Base-by-base conservation (phyloP, 768 basidiomycete genomes). In the Boletus fagicola region DNA sequence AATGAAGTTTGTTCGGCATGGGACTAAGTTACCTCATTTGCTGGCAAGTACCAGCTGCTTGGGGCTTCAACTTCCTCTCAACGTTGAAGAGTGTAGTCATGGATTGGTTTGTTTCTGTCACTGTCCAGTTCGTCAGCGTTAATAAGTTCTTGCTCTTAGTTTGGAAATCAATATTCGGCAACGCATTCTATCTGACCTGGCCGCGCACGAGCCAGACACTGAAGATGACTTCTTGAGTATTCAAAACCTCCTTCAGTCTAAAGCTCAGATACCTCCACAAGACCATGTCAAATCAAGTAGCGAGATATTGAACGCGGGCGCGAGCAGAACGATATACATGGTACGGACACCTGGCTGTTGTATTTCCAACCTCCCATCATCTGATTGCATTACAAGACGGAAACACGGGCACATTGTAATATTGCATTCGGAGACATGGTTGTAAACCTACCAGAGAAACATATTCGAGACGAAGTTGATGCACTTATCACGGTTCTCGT, bases 361-460 rank as follows among this genome's bases (percentile, higher is more conserved):
- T 55, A 1, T 40, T 50, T 46, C 24, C 13, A 16, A 20, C 47
- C 13, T 45, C 20, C 31, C 20, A 18, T 33, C 38, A 20, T 42
- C 45, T 63, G 39, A 46, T 59, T 9, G 13, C 49, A 35, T 55
- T 60, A 42, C 30, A 57, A 94, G 92, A 75, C 88, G 20, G 82
- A 84, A 12, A 86, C 88, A 3, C 78, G 84, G 53, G 83, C 86
- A 15, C 88, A 90, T 62, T 90, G 86, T 73, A 89, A 88, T 61
- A 87, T 92, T 58, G 90, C 90, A 2, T 94, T 92, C 62, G 90
- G 88, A 38, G 86, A 92, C 66, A 78, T 92, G 51, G 82, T 90
- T 18, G 73, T 84, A 53, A 85, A 85, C 65, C 81, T 87, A 58
- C 78, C 87, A 0, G 75, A 83, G 39, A 65, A 71, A 8, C 79